These are phyloP conservation scores for Didymella keratinophila DNA, from an alignment of 2,329 filamentous ascomycete species.

Conservation along the genomic window DNA sequence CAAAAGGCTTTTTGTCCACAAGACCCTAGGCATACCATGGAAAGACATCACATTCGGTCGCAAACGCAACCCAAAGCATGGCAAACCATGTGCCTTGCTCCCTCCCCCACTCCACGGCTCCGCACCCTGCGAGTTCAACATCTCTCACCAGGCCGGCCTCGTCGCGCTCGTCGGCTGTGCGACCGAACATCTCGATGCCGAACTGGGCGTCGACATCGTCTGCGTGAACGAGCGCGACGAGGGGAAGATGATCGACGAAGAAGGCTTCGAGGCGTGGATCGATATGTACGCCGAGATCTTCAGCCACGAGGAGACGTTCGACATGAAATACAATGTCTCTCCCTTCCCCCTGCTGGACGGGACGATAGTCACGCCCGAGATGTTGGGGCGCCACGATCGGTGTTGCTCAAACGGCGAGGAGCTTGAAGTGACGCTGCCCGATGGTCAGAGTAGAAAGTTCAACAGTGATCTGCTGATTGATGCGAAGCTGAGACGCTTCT, in stretches of 20 bases:
- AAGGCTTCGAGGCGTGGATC: conserved; percentile 72
- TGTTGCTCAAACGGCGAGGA: conserved; percentile 50
- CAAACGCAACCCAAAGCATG: conserved; percentile 59
- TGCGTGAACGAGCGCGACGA: conserved; percentile 73
- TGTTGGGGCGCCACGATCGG: conserved; percentile 55
- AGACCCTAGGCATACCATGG: conserved; percentile 68
- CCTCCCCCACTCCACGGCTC: conserved; percentile 35
- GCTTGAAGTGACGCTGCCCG: conserved; percentile 49
- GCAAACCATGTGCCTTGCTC: conserved; percentile 60
- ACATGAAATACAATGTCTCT: conserved; percentile 66
- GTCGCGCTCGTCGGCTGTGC: conserved; percentile 68
- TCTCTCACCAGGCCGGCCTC: conserved; percentile 79
- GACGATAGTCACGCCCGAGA: conserved; percentile 48
- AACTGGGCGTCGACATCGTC: conserved; percentile 79
- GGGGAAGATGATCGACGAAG: conserved; percentile 65
- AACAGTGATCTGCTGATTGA: conserved; percentile 61
- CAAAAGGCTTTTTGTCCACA: conserved; percentile 73
- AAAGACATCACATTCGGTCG: conserved; percentile 63
- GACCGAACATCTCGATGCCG: conserved; percentile 42
- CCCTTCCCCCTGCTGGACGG: conserved; percentile 54
- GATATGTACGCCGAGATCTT: conserved; percentile 78
- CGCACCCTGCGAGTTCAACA: conserved; percentile 71
- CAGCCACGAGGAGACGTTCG: conserved; percentile 65
- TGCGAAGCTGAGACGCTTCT: conserved; percentile 73
- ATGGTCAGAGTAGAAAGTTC: conserved; percentile 50